phyloP scores from a whole-genome alignment of 805 yeast genomes.

The Wickerhamiella parazyma region DNA sequence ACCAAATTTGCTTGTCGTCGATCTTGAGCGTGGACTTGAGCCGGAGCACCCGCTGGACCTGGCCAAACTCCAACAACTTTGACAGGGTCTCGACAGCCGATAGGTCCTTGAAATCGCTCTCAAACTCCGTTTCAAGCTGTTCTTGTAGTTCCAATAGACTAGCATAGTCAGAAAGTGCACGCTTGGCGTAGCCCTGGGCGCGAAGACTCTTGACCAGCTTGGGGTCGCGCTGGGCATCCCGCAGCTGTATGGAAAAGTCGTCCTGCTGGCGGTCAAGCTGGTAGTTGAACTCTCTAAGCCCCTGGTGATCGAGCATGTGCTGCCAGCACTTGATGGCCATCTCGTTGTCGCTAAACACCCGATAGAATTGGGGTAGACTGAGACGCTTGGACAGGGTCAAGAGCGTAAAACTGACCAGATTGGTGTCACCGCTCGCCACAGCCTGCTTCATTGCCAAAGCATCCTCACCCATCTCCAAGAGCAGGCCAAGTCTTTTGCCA shows the following conservation, averaged over 20 bases:
- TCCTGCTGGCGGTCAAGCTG: constrained; percentile 49
- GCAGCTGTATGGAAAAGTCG: constrained; percentile 27
- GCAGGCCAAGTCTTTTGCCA: constrained; percentile 44
- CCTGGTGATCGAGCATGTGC: constrained; percentile 25
- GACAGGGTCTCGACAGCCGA: constrained; percentile 38
- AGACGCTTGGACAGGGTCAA: constrained; percentile 40
- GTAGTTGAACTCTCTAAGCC: constrained; percentile 42
- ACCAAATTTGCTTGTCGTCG: constrained; percentile 42
- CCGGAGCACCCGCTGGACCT: constrained; percentile 35
- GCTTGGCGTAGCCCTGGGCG: constrained; percentile 28
- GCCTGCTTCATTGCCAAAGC: constrained; percentile 57
- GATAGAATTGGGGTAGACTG: constrained; percentile 55
- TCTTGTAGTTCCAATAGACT: constrained; percentile 34
- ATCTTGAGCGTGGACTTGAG: constrained; percentile 42
- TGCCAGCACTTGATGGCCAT: constrained; percentile 32
- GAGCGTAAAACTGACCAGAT: constrained; percentile 45
- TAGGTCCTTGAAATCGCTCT: constrained; percentile 29
- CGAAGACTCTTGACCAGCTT: constrained; percentile 19
- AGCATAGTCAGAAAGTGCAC: constrained; percentile 33
- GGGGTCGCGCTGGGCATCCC: constrained; percentile 12
- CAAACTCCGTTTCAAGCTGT: constrained; percentile 31
- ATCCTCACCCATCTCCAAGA: constrained; percentile 58
- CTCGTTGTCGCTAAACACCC: constrained; percentile 39
- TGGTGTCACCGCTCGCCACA: constrained; percentile 45
- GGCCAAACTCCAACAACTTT: constrained; percentile 35